A percentile compares a stretch with the other conserved stretches of the same genome.
These are phyloP conservation scores for Globisporangium radiosum DNA, from an alignment of 352 stramenopile genomes.

Conservation along the genomic window DNA sequence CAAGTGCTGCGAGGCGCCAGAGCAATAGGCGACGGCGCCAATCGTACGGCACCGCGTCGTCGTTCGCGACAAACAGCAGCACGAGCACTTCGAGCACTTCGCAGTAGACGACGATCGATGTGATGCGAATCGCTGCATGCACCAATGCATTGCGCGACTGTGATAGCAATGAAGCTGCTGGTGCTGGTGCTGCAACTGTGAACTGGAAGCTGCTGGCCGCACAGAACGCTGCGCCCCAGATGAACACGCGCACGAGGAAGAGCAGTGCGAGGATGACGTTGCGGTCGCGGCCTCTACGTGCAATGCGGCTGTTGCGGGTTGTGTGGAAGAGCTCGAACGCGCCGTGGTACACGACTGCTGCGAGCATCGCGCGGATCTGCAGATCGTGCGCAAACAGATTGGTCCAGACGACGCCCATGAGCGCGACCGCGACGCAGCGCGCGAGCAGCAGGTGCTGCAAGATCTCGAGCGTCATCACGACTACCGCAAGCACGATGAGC, in stretches of 20 bases:
- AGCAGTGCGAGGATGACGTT: constrained; percentile 40
- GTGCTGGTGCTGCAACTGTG: not conserved
- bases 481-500: constrained; percentile 39
- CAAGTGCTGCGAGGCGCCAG: constrained; percentile 22
- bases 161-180: not conserved
- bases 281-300: constrained; percentile 22
- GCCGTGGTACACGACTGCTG: constrained; percentile 35
- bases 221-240: constrained; percentile 48
- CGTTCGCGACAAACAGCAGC: constrained; percentile 48
- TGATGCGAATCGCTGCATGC: constrained; percentile 2
- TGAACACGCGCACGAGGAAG: constrained; percentile 57
- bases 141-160: not conserved
- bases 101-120: constrained; percentile 24
- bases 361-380: constrained; percentile 41
- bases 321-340: constrained; percentile 25
- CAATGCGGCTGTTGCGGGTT: constrained; percentile 28
- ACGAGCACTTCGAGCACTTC: constrained; percentile 48
- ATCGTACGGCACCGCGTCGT: constrained; percentile 27
- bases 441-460: constrained; percentile 39
- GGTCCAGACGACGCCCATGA: constrained; percentile 35
- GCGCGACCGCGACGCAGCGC: constrained; percentile 25
- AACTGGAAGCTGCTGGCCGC: constrained; percentile 3
- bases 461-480: constrained; percentile 60
- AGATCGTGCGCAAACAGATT: constrained; percentile 21
- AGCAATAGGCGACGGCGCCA: constrained; percentile 34